Evolutionary conservation across 345 rosid genomes (phyloP).

Genomic region (Pseudoturritis turrita): DNA sequence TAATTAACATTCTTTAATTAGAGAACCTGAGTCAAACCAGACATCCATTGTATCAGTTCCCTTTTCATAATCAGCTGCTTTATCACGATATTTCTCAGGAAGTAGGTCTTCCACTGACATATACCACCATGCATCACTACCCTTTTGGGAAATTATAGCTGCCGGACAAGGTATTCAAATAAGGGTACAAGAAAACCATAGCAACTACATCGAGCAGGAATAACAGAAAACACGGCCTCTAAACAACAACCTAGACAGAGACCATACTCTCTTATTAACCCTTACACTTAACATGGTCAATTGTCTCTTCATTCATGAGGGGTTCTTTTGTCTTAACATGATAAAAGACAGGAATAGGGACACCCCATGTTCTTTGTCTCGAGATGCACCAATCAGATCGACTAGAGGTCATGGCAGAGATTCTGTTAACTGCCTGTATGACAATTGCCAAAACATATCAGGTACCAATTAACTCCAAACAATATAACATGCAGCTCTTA

Average conservation of each 20-base stretch:
- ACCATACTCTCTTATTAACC: conserved; percentile 1
- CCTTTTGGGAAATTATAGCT: conserved; percentile 74
- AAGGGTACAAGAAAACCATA: background rate
- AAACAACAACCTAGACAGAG: conserved; percentile 1
- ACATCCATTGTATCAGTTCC: conserved; percentile 99
- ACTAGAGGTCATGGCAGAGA: conserved; percentile 83
- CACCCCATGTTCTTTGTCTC: conserved; percentile 97
- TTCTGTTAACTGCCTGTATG: conserved; percentile 81
- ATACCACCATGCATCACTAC: conserved; percentile 98
- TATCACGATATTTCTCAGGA: conserved; percentile 65
- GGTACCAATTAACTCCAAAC: conserved; percentile 1
- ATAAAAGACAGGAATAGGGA: conserved; percentile 92
- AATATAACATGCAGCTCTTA: background rate
- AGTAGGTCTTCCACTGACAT: conserved; percentile 83
- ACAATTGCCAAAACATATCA: conserved; percentile 15
- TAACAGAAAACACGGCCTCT: background rate
- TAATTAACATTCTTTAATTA: background rate
- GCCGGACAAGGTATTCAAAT: conserved; percentile 29
- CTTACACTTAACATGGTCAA: conserved; percentile 83
- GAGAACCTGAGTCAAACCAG: conserved; percentile 93
- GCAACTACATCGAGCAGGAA: background rate
- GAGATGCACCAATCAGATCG: conserved; percentile 99
- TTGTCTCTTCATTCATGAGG: conserved; percentile 80
- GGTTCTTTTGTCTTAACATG: conserved; percentile 76
- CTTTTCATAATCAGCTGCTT: conserved; percentile 76